A percentile compares a stretch with the other conserved stretches of the same genome.
phyloP scores from a whole-genome alignment of 2,329 filamentous ascomycete species.

The Teratosphaeria gauchensis region DNA sequence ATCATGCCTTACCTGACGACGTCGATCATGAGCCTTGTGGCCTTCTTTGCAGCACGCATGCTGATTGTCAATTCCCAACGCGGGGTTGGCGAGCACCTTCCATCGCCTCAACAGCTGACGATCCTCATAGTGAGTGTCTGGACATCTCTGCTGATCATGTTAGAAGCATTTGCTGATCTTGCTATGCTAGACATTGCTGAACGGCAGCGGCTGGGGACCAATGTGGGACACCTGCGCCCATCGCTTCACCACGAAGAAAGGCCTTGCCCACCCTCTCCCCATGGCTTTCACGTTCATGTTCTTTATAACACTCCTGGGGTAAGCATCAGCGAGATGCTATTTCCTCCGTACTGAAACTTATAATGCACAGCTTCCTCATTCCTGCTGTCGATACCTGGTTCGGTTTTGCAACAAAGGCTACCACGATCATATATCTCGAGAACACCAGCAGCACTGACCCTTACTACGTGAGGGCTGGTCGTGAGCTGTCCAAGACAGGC shows the following conservation, averaged over 20 bases:
- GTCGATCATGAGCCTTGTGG: slow-evolving; percentile 6
- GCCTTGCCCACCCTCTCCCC: not conserved
- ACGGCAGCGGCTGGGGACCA: not conserved
- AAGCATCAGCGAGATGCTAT: no score
- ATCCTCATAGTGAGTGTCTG: not conserved
- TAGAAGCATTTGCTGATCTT: not conserved
- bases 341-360: no score
- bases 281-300: not conserved
- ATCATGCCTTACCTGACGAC: slow-evolving; percentile 6
- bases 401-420: not conserved
- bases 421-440: not conserved
- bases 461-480: not conserved
- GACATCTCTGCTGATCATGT: not conserved
- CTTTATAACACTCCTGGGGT: not conserved
- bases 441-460: not conserved
- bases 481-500: not conserved
- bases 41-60: slow-evolving; percentile 6
- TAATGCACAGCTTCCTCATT: not conserved
- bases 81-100: slow-evolving; percentile 1
- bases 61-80: not conserved
- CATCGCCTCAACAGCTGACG: not conserved
- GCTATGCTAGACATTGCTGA: not conserved
- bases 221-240: not conserved
- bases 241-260: not conserved
- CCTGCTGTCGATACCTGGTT: slow-evolving; percentile 1